phyloP scores from a whole-genome alignment of 306 rosid genomes.

The Chamaecrista fasciculata region DNA sequence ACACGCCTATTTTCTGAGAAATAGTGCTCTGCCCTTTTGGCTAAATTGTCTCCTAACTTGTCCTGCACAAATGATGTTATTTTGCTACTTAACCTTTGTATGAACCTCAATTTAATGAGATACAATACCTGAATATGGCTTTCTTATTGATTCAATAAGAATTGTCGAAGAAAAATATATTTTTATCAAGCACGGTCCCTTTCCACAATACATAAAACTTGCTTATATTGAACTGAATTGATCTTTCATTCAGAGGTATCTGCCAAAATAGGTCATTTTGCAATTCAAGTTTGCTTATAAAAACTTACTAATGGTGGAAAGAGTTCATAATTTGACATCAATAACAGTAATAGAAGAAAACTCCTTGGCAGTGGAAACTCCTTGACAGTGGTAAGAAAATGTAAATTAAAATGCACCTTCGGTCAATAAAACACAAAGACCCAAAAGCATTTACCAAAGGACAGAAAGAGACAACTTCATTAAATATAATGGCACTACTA shows the following conservation, averaged over 20 bases:
- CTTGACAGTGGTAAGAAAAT: no score
- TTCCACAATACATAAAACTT: background rate
- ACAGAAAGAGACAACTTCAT: background rate
- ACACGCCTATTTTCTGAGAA: conserved; percentile 91
- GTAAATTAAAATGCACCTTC: background rate
- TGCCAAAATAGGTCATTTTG: background rate
- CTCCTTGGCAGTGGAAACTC: no score
- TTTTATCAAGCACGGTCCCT: background rate
- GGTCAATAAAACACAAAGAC: background rate
- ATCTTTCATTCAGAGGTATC: background rate
- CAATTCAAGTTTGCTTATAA: background rate
- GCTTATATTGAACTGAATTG: conserved; percentile 6
- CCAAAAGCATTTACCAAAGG: background rate
- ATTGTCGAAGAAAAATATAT: background rate
- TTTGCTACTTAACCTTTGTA: conserved; percentile 14
- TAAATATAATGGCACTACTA: no score
- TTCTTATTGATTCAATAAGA: background rate
- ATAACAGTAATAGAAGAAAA: no score
- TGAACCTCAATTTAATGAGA: background rate
- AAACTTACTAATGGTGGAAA: background rate
- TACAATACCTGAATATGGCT: background rate
- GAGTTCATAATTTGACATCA: no score
- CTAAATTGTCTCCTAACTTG: conserved; percentile 53
- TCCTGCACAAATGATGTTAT: conserved; percentile 40
- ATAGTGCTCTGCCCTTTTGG: conserved; percentile 88